A percentile compares a stretch with the other conserved stretches of the same genome.
phyloP scores from a whole-genome alignment of 805 yeast genomes.

The Pichia paraexigua region DNA sequence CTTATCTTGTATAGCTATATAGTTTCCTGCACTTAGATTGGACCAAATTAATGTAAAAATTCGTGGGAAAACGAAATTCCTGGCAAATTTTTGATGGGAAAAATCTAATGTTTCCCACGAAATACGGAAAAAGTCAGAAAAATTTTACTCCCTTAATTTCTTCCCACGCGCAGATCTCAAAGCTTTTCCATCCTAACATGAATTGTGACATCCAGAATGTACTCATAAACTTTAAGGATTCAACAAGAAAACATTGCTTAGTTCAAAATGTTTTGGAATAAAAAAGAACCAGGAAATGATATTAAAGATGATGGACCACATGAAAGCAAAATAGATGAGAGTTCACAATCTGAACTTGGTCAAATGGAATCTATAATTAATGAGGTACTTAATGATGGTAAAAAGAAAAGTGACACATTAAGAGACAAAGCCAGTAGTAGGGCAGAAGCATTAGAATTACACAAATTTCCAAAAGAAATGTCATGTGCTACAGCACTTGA shows the following conservation, averaged over 20 bases:
- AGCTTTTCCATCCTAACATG: background rate
- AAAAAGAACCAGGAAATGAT: background rate
- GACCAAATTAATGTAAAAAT: too few species aligned
- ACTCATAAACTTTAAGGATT: background rate
- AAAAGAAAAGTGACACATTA: conserved; percentile 7
- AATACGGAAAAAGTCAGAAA: too few species aligned
- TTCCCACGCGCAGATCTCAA: background rate
- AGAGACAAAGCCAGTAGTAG: conserved; percentile 25
- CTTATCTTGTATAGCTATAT: background rate
- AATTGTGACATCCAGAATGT: too few species aligned
- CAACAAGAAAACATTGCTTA: too few species aligned
- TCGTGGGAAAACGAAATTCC: background rate
- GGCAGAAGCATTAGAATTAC: conserved; percentile 21
- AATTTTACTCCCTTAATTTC: background rate
- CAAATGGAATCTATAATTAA: conserved; percentile 11
- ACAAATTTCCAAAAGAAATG: conserved; percentile 36
- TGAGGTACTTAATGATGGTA: conserved; percentile 12
- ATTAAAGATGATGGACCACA: conserved; percentile 4
- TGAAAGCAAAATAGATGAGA: background rate
- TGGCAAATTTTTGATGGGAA: background rate
- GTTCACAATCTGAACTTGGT: conserved; percentile 6
- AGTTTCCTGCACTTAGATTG: background rate
- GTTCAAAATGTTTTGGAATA: background rate
- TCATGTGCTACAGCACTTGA: conserved; percentile 79
- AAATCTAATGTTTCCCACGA: background rate